Evolutionary conservation across 768 basidiomycete genomes (phyloP).

Genomic region (Tephrocybe sp.): DNA sequence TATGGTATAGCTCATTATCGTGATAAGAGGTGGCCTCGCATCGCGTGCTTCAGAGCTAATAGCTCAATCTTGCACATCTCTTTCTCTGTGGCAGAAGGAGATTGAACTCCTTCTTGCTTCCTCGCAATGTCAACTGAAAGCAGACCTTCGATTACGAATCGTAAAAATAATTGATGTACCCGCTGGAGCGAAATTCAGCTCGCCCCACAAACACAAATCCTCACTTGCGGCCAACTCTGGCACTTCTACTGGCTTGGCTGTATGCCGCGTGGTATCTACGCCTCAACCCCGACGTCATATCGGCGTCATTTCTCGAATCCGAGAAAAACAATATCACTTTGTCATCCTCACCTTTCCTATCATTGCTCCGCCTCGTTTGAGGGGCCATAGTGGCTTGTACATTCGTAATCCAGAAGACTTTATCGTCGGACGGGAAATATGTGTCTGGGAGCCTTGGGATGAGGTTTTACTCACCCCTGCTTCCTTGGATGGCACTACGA

Average conservation of each 20-base stretch:
- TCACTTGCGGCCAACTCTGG: conserved; percentile 19
- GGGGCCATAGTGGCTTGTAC: conserved; percentile 17
- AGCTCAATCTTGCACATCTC: conserved; percentile 42
- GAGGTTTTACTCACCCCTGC: conserved; percentile 27
- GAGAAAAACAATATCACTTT: conserved; percentile 23
- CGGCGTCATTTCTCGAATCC: conserved; percentile 16
- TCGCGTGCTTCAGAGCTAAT: conserved; percentile 45
- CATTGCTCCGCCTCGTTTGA: conserved; percentile 18
- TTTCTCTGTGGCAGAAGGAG: conserved; percentile 54
- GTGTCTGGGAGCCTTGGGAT: conserved; percentile 54
- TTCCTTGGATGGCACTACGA: not conserved
- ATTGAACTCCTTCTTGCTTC: conserved; percentile 33
- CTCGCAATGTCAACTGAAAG: conserved; percentile 26
- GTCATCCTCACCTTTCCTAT: conserved; percentile 37
- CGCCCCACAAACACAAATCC: conserved; percentile 22
- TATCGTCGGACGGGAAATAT: conserved; percentile 37
- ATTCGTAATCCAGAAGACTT: conserved; percentile 38
- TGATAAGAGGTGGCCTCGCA: conserved; percentile 56
- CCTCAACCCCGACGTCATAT: conserved; percentile 15
- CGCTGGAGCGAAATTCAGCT: conserved; percentile 21
- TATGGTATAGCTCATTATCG: not conserved
- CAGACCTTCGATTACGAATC: conserved; percentile 47
- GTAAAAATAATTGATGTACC: conserved; percentile 40
- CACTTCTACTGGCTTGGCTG: conserved; percentile 37
- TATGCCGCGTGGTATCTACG: conserved; percentile 36